Base-by-base conservation (phyloP, 768 basidiomycete genomes). In the Mycena vulgaris region DNA sequence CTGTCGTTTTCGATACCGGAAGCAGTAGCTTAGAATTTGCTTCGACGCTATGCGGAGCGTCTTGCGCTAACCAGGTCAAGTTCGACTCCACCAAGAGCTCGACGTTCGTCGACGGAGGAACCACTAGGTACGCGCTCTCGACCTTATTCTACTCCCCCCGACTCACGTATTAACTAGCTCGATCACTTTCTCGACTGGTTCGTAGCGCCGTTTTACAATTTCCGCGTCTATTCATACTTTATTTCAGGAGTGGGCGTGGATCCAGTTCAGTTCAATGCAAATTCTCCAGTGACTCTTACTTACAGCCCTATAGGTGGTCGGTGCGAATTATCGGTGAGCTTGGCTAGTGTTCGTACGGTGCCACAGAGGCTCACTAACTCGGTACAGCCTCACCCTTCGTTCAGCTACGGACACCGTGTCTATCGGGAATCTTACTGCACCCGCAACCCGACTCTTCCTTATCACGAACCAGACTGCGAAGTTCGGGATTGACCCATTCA, bases 1-100 rank as follows among this genome's bases (percentile, higher is more conserved):
- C 83, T 81, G 88, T 89, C 55, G 87, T 90, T 16, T 90, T 90
- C 78, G 89, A 90, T 72, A 90, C 89, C 14, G 89, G 88, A 53
- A 88, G 86, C 67, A 66, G 28, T 13, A 56, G 55, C 14, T 47
- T 67, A 55, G 56, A 71, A 39, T 56, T 71, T 57, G 61, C 56
- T 33, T 72, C 68, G 71, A 88, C 87, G 9, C 76, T 85, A 7
- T 90, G 88, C 66, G 82, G 83, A 31, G 73, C 77, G 25, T 68
- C 82, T 2, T 90, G 89, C 73, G 66, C 76, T 17, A 80, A 83
- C 58, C 86, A 87, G 73, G 74, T 80, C 71, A 79, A 86, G 67
- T 89, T 89, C 71, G 81, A 89, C 74, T 75, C 84, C 0, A 79
- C 82, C 1, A 81, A 83, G 74, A 88, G 88, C 68, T 85, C 86